phyloP scores from a whole-genome alignment of 805 yeast genomes.

The Metschnikowia lachancei region DNA sequence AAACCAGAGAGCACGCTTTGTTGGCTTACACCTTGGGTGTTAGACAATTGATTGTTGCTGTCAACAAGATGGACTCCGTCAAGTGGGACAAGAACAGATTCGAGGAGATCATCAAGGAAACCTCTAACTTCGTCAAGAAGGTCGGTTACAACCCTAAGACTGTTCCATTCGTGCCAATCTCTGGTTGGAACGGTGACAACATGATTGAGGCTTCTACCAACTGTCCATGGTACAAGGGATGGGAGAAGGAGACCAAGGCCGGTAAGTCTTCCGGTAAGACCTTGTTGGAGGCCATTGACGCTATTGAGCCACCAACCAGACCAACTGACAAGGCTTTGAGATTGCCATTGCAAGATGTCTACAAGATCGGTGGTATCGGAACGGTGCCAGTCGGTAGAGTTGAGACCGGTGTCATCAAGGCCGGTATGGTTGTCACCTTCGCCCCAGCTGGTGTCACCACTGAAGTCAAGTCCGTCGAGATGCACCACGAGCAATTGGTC shows the following conservation, averaged over 20 bases:
- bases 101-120: constrained; percentile 74
- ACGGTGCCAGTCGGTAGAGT: constrained; percentile 94
- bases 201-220: constrained; percentile 79
- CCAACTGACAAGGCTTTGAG: constrained; percentile 86
- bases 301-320: constrained; percentile 76
- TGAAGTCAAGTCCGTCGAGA: constrained; percentile 84
- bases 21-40: constrained; percentile 90
- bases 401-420: constrained; percentile 88
- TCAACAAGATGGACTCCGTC: constrained; percentile 94
- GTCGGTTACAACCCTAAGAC: constrained; percentile 82
- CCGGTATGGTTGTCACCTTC: constrained; percentile 86
- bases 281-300: constrained; percentile 79
- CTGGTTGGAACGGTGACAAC: constrained; percentile 94
- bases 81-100: constrained; percentile 82
- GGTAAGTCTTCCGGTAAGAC: constrained; percentile 74
- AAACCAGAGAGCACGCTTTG: constrained; percentile 84
- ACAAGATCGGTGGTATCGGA: constrained; percentile 91
- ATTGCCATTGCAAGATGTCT: constrained; percentile 86
- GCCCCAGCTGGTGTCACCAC: constrained; percentile 92
- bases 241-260: constrained; percentile 75
- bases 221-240: constrained; percentile 88
- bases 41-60: constrained; percentile 80
- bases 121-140: constrained; percentile 77
- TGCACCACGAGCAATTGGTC: constrained; percentile 79
- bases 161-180: constrained; percentile 78